Conservation (phyloP, 75 land plant genomes). For the Azolla pinnata region DNA sequence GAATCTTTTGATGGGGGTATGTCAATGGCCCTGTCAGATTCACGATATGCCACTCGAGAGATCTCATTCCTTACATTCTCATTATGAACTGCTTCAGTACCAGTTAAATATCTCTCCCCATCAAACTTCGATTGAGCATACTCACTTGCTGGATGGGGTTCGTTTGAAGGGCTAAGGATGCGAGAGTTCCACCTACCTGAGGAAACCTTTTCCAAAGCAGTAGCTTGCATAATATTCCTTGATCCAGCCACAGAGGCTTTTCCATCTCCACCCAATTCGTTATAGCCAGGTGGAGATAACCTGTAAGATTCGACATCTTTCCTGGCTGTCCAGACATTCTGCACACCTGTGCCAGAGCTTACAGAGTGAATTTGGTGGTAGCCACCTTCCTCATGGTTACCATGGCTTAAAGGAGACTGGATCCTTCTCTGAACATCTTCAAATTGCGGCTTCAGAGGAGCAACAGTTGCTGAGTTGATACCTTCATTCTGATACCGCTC, state of each 20-base stretch:
- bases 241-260: slow-evolving; percentile 22
- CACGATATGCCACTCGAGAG: slow-evolving; percentile 2
- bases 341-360: slow-evolving; percentile 4
- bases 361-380: no score
- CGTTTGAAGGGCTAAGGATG: not conserved
- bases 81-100: no score
- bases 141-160: no score
- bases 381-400: no score
- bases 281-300: not conserved
- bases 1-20: not conserved
- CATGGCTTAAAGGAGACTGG: no score
- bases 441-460: not conserved
- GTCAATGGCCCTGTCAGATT: slow-evolving; percentile 8
- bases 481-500: not conserved
- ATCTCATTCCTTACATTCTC: no score
- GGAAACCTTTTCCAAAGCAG: slow-evolving; percentile 69
- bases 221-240: slow-evolving; percentile 62
- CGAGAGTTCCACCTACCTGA: slow-evolving; percentile 82
- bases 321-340: slow-evolving; percentile 71
- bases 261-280: not conserved
- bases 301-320: slow-evolving; percentile 30
- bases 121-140: no score
- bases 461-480: not conserved
- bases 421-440: no score
- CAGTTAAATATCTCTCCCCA: slow-evolving; percentile 7